phyloP scores from a whole-genome alignment of 2,329 filamentous ascomycete genomes.

The Colletotrichum liaoningense region DNA sequence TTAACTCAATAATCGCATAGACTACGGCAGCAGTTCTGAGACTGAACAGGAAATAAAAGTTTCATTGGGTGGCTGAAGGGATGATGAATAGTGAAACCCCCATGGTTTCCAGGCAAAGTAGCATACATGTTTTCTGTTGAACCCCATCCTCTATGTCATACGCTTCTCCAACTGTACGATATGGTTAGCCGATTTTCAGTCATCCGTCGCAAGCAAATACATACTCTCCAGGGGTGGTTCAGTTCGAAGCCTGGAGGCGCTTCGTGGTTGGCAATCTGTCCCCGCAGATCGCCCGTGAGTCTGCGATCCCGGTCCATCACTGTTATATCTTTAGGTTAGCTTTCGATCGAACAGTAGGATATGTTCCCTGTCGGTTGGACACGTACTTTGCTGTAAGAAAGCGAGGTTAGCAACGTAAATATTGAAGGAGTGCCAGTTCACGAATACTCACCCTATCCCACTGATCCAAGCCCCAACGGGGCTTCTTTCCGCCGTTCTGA shows the following conservation, averaged over 20 bases:
- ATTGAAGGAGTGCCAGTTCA: not conserved
- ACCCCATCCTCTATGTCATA: constrained; percentile 51
- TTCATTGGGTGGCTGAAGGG: not conserved
- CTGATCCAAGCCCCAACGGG: constrained; percentile 69
- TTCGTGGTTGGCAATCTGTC: constrained; percentile 65
- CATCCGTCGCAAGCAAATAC: constrained; percentile 38
- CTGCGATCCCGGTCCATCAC: constrained; percentile 75
- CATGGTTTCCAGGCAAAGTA: not conserved
- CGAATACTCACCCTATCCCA: constrained; percentile 68
- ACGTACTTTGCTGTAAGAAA: constrained; percentile 64
- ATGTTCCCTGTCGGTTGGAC: not conserved
- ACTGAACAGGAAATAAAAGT: not conserved
- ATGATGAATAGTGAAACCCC: not conserved
- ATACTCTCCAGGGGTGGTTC: constrained; percentile 73
- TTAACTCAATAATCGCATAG: not conserved
- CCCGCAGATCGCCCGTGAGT: constrained; percentile 68
- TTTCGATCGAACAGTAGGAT: not conserved
- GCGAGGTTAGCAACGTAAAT: constrained; percentile 44
- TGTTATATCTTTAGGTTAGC: constrained; percentile 43
- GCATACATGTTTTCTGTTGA: constrained; percentile 14
- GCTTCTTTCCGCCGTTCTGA: constrained; percentile 71
- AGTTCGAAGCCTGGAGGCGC: constrained; percentile 71
- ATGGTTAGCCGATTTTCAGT: constrained; percentile 32
- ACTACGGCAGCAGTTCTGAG: too few species aligned
- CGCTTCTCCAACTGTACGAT: constrained; percentile 63